Base-by-base conservation (phyloP, 129 eudicot genomes). In the Glebionis coronaria region DNA sequence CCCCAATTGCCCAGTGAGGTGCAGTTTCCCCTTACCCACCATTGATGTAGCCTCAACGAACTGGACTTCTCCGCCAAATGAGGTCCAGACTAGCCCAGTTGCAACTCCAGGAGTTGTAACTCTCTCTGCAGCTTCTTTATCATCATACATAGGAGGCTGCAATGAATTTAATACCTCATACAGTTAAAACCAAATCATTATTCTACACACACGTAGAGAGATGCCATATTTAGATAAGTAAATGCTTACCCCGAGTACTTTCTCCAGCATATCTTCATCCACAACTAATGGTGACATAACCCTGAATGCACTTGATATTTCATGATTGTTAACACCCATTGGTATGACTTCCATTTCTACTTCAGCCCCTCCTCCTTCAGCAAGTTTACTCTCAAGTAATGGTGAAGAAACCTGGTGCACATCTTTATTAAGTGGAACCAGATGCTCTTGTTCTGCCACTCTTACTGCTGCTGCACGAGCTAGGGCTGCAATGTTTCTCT, bases 391-490 rank as follows among this genome's bases (percentile, higher is more conserved):
- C 67, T 82, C 97, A 54, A 86, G 70, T 71, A 89, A 73, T 8
- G 99, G 97, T 73, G 99, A 82, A 68, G 97, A 68, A 68, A 89
- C 80, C 35, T 83, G 88, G 65, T 89, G 92, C 53, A 93, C 84
- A 52, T 89, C 90, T 75, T 93, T 93, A 66, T 82, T 77, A 31
- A 93, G 84, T 16, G 92, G 87, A 71, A 84, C 77, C 72, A 83
- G 66, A 63, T 86, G 84, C 53, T 82, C 95, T 81, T 84, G 99
- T 68, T 93, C 93, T 5, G 99, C 97, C 29, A 93, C 92, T 79
- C 82, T 84, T 15, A 93, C 99, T 15, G 97, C 97, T 27, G 95
- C 97, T 58, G 97, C 97, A 74, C 99, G 99, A 78, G 99, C 99
- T 68, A 93, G 77, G 44, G 97, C 88, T 70, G 99, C 95, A 69